Evolutionary conservation across 139 green algal genomes (phyloP).

Genomic region (Yamagishiella unicocca): DNA sequence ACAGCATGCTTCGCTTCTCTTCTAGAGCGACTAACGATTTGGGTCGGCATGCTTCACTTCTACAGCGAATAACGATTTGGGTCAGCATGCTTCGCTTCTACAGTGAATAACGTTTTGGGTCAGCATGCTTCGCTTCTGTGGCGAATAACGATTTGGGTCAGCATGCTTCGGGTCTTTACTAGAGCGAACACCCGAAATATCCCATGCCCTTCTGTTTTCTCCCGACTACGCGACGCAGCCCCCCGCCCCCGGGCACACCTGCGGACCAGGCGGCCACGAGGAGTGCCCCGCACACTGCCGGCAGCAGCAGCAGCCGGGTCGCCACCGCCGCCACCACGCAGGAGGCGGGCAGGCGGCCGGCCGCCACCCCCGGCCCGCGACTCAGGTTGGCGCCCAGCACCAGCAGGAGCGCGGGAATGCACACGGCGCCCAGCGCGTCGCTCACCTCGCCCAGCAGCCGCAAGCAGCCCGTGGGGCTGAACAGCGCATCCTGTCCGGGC

Average conservation of each 20-base stretch:
- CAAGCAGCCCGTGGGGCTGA: conserved; percentile 33
- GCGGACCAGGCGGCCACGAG: conserved; percentile 9
- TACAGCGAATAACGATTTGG: no score
- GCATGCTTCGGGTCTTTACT: no score
- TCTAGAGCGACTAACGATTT: no score
- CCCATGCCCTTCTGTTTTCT: no score
- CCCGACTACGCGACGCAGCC: no score
- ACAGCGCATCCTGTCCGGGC: conserved; percentile 39
- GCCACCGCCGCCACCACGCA: conserved; percentile 17
- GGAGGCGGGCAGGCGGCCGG: conserved; percentile 9
- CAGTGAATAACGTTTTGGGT: no score
- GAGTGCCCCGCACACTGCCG: conserved; percentile 43
- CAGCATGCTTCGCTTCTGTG: no score
- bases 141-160: no score
- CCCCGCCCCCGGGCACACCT: not conserved
- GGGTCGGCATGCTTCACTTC: no score
- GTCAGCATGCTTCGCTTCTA: no score
- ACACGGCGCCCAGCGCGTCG: conserved; percentile 36
- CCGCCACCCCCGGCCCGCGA: conserved; percentile 1
- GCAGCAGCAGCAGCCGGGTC: conserved; percentile 53
- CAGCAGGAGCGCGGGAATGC: conserved; percentile 66
- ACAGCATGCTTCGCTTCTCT: no score
- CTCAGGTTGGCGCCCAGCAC: conserved; percentile 68
- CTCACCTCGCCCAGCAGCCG: conserved; percentile 55
- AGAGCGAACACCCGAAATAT: no score